phyloP scores from a whole-genome alignment of 176 grass and related monocot species.

The Alopecurus myosuroides region DNA sequence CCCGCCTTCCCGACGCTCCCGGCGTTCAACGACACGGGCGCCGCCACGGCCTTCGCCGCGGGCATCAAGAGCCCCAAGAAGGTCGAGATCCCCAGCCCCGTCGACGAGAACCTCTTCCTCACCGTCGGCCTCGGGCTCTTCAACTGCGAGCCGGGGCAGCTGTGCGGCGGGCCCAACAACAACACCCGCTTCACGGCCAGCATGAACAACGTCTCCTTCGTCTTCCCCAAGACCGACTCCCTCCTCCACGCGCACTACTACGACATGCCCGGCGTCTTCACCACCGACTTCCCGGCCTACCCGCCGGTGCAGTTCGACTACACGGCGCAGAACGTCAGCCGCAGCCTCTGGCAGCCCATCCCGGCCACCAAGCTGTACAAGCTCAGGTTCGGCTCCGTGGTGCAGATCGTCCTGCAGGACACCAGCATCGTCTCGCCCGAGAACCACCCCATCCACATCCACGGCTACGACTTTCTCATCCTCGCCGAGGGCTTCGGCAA shows the following conservation, averaged over 20 bases:
- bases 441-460: constrained; percentile 80
- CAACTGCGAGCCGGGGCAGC: constrained; percentile 37
- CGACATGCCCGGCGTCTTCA: constrained; percentile 47
- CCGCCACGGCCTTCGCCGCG: constrained; percentile 49
- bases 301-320: constrained; percentile 71
- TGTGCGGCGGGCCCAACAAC: constrained; percentile 65
- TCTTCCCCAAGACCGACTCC: constrained; percentile 46
- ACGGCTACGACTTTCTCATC: constrained; percentile 76
- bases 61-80: constrained; percentile 44
- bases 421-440: constrained; percentile 67
- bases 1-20: constrained; percentile 63
- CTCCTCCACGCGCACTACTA: constrained; percentile 58
- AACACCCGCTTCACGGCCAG: constrained; percentile 63
- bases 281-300: constrained; percentile 60
- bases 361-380: constrained; percentile 58
- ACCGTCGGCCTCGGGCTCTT: constrained; percentile 63
- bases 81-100: constrained; percentile 47
- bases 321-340: constrained; percentile 55
- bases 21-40: constrained; percentile 59
- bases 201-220: constrained; percentile 89
- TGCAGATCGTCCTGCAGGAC: constrained; percentile 69
- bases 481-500: constrained; percentile 71
- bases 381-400: constrained; percentile 60
- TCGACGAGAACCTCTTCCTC: constrained; percentile 71
- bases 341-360: constrained; percentile 43